A percentile compares a stretch with the other conserved stretches of the same genome.
phyloP scores from a whole-genome alignment of 495 filamentous ascomycete genomes.

The Niebla homalea region DNA sequence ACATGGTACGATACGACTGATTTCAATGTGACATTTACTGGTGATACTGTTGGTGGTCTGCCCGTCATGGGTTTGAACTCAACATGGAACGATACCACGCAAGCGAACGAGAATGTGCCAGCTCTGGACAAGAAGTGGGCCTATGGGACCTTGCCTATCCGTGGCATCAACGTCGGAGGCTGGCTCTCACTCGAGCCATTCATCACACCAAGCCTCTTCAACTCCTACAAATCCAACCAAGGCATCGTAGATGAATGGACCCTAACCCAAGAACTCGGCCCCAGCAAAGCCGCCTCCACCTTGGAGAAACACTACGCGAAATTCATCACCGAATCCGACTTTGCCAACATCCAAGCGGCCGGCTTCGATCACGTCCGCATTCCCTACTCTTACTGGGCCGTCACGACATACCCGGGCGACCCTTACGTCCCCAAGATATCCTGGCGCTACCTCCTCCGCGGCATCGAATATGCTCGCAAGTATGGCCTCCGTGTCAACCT shows the following conservation, averaged over 20 bases:
- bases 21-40: constrained; percentile 92
- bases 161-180: constrained; percentile 87
- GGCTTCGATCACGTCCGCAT: constrained; percentile 96
- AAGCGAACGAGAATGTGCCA: constrained; percentile 68
- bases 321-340: constrained; percentile 73
- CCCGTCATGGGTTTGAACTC: constrained; percentile 81
- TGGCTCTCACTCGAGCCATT: constrained; percentile 94
- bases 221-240: constrained; percentile 42
- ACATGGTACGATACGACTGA: constrained; percentile 84
- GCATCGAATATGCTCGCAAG: constrained; percentile 85
- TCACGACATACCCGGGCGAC: constrained; percentile 72
- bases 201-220: constrained; percentile 85
- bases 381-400: constrained; percentile 89
- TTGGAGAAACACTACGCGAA: constrained; percentile 84
- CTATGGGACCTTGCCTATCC: constrained; percentile 68
- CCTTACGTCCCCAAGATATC: constrained; percentile 76
- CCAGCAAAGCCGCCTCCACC: constrained; percentile 39
- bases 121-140: constrained; percentile 52
- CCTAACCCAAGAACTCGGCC: constrained; percentile 54
- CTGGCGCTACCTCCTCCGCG: constrained; percentile 89
- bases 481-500: constrained; percentile 90
- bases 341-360: constrained; percentile 70
- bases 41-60: constrained; percentile 69
- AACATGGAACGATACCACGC: constrained; percentile 71
- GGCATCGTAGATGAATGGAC: constrained; percentile 84